These are phyloP conservation scores for Candida silvicultrix DNA, from an alignment of 805 yeast species.

Conservation along the genomic window DNA sequence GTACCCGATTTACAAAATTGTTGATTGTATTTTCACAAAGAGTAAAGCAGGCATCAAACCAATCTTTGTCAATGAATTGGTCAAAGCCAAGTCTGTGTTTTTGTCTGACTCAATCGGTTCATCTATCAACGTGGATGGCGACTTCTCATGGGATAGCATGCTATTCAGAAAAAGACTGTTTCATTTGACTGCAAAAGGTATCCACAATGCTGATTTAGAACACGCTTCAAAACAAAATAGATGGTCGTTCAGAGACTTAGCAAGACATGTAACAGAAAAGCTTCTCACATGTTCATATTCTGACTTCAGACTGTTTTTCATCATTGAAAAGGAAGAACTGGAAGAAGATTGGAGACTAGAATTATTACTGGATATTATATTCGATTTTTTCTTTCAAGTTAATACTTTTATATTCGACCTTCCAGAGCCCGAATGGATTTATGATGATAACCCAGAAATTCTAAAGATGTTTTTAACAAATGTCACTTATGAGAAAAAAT, in stretches of 20 bases:
- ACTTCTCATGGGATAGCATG: constrained; percentile 2
- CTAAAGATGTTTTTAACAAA: constrained; percentile 10
- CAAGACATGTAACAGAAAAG: not conserved
- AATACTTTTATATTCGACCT: constrained; percentile 9
- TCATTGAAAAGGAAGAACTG: constrained; percentile 6
- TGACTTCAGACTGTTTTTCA: constrained; percentile 5
- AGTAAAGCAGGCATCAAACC: constrained; percentile 1
- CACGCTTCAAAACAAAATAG: not conserved
- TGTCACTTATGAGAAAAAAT: constrained; percentile 4
- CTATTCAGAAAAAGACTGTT: constrained; percentile 5
- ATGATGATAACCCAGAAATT: constrained; percentile 1
- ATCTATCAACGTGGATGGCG: not conserved
- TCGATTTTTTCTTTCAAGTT: constrained; percentile 9
- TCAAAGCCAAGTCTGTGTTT: constrained; percentile 10
- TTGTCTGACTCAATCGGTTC: not conserved
- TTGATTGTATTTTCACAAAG: constrained; percentile 9
- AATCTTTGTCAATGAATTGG: constrained; percentile 13
- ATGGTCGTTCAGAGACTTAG: not conserved
- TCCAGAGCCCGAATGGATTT: constrained; percentile 5
- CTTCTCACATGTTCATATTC: not conserved
- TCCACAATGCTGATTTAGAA: not conserved
- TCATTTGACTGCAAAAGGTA: constrained; percentile 2
- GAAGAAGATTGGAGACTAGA: constrained; percentile 1
- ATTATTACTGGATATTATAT: constrained; percentile 4
- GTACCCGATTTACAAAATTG: constrained; percentile 6